Percentiles rank a stretch among this genome's conserved stretches.
These are phyloP conservation scores for Trametes coccinea DNA, from an alignment of 768 basidiomycete species.

Conservation along the genomic window DNA sequence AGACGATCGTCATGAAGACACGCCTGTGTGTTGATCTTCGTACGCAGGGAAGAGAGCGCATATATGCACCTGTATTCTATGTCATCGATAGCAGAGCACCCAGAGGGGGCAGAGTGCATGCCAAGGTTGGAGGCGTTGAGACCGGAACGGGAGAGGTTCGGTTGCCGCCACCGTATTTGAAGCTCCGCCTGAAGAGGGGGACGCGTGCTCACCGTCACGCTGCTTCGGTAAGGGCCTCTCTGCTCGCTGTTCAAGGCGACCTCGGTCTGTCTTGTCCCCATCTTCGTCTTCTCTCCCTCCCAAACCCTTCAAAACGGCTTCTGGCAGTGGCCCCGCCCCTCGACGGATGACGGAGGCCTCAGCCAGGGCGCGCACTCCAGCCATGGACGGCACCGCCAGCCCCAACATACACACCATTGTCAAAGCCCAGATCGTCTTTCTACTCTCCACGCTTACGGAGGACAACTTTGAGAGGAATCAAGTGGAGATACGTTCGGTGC, in stretches of 20 bases:
- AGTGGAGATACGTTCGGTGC: constrained; percentile 89
- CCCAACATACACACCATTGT: constrained; percentile 91
- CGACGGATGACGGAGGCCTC: constrained; percentile 39
- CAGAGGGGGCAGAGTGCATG: background rate
- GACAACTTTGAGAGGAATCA: constrained; percentile 96
- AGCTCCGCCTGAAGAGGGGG: constrained; percentile 19
- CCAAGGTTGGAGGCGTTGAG: constrained; percentile 10
- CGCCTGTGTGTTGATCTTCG: too few species aligned
- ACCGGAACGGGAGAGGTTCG: constrained; percentile 3
- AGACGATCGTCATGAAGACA: too few species aligned
- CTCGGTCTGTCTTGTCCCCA: constrained; percentile 30
- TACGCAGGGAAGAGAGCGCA: background rate
- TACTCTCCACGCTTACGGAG: constrained; percentile 93
- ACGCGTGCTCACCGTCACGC: constrained; percentile 21
- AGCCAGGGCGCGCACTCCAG: constrained; percentile 55
- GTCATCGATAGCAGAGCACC: too few species aligned
- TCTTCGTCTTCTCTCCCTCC: constrained; percentile 21
- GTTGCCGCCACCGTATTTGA: constrained; percentile 32
- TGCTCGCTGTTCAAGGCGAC: constrained; percentile 33
- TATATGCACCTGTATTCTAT: background rate
- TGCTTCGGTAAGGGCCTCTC: constrained; percentile 14
- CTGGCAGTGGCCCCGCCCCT: constrained; percentile 37
- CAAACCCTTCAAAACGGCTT: constrained; percentile 37
- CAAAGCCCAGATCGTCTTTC: constrained; percentile 96
- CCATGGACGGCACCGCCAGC: constrained; percentile 82